These are phyloP conservation scores for Phytophthora megakarya DNA, from an alignment of 352 stramenopile genomes.

Conservation along the genomic window DNA sequence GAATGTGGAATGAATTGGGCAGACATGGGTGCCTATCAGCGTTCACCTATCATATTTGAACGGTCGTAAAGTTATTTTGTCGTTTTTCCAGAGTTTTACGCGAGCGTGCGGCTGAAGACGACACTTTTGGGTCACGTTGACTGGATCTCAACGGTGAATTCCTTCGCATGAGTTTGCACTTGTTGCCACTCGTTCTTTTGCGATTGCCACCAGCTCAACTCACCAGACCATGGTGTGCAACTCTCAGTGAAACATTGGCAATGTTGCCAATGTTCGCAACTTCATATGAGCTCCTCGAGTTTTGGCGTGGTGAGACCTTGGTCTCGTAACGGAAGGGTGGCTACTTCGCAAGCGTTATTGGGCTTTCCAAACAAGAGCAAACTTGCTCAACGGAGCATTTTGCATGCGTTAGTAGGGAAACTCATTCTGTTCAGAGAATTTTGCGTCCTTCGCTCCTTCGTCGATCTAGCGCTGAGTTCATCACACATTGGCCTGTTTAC, in stretches of 20 bases:
- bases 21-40: too few relatives aligned
- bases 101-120: background rate
- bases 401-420: background rate
- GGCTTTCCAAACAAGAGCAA: background rate
- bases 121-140: background rate
- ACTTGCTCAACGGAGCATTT: background rate
- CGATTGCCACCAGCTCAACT: too few relatives aligned
- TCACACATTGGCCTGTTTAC: slow-evolving; percentile 11
- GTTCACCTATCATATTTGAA: background rate
- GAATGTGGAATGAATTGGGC: too few relatives aligned
- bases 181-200: background rate
- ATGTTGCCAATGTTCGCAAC: background rate
- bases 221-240: background rate
- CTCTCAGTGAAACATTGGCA: background rate
- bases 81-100: background rate
- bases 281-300: background rate
- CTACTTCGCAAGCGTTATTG: slow-evolving; percentile 7
- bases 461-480: slow-evolving; percentile 1
- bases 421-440: slow-evolving; percentile 15
- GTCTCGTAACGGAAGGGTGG: background rate
- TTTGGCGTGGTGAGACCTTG: background rate
- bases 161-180: background rate
- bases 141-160: background rate
- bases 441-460: slow-evolving; percentile 7
- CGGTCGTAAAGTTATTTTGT: background rate